Conservation (phyloP, 116 monocot species). For the Zostera marina region DNA sequence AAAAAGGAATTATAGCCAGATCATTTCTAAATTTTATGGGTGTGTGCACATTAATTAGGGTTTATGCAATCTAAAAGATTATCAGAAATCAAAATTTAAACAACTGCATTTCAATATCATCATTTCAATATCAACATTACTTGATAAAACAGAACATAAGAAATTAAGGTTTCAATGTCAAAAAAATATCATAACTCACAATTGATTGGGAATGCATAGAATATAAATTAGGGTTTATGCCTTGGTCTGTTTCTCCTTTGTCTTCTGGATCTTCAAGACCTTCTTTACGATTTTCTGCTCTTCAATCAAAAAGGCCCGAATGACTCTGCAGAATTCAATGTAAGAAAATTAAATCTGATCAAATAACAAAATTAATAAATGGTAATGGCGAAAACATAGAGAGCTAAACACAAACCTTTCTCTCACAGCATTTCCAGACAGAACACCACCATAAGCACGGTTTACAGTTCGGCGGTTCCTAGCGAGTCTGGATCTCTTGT, state of each 20-base stretch:
- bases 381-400: not conserved
- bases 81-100: no score
- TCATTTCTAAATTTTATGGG: no score
- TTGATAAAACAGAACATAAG: no score
- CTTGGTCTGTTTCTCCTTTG: slow-evolving; percentile 2
- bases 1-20: no score
- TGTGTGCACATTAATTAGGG: no score
- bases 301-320: slow-evolving; percentile 1
- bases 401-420: slow-evolving; percentile 46
- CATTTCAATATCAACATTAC: no score
- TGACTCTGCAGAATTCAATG: not conserved
- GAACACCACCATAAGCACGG: slow-evolving; percentile 78
- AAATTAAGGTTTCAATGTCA: not conserved
- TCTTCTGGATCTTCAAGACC: slow-evolving; percentile 5
- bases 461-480: slow-evolving; percentile 73
- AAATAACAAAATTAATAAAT: not conserved
- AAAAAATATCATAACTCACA: not conserved
- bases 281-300: slow-evolving; percentile 7
- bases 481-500: slow-evolving; percentile 67
- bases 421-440: slow-evolving; percentile 57
- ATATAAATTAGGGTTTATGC: not conserved
- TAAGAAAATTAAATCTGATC: not conserved
- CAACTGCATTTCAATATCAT: no score
- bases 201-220: not conserved
- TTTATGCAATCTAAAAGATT: no score